Evolutionary conservation across 2,329 filamentous ascomycete genomes (phyloP).

Genomic region (Calcarisporium arbuscula): DNA sequence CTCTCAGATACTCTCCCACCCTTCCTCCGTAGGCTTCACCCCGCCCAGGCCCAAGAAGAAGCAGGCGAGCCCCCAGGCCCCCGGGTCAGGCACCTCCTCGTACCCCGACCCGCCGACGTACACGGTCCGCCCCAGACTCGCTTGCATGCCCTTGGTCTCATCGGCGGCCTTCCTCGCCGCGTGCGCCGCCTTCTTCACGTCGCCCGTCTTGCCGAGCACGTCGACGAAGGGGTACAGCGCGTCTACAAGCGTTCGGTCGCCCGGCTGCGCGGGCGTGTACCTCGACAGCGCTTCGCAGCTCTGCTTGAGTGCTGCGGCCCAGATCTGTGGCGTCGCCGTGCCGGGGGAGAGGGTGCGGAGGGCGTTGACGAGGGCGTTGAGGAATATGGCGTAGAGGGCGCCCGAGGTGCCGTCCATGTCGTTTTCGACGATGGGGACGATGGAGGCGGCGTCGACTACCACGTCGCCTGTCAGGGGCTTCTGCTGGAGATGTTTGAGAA

Average conservation of each 20-base stretch:
- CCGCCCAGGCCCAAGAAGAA: slow-evolving; percentile 75
- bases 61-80: slow-evolving; percentile 67
- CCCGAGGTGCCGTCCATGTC: slow-evolving; percentile 58
- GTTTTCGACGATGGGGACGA: slow-evolving; percentile 49
- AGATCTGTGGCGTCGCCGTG: slow-evolving; percentile 32
- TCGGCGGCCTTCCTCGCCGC: slow-evolving; percentile 72
- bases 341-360: slow-evolving; percentile 38
- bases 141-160: slow-evolving; percentile 85
- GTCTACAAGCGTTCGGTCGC: slow-evolving; percentile 87
- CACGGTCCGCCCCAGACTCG: slow-evolving; percentile 62
- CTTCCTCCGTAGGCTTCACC: slow-evolving; percentile 33
- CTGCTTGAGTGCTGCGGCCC: slow-evolving; percentile 62
- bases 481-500: slow-evolving; percentile 43
- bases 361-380: slow-evolving; percentile 73
- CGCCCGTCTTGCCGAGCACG: slow-evolving; percentile 56
- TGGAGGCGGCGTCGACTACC: slow-evolving; percentile 44
- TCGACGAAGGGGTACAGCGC: slow-evolving; percentile 84
- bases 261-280: slow-evolving; percentile 85
- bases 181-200: slow-evolving; percentile 65
- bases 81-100: slow-evolving; percentile 51
- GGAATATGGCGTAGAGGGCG: slow-evolving; percentile 70
- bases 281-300: slow-evolving; percentile 65
- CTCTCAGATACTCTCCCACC: slow-evolving; percentile 26
- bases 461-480: slow-evolving; percentile 43
- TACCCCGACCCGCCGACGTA: slow-evolving; percentile 39